A percentile compares a stretch with the other conserved stretches of the same genome.
These are phyloP conservation scores for Globisporangium paddicum DNA, from an alignment of 352 stramenopile species.

Conservation along the genomic window DNA sequence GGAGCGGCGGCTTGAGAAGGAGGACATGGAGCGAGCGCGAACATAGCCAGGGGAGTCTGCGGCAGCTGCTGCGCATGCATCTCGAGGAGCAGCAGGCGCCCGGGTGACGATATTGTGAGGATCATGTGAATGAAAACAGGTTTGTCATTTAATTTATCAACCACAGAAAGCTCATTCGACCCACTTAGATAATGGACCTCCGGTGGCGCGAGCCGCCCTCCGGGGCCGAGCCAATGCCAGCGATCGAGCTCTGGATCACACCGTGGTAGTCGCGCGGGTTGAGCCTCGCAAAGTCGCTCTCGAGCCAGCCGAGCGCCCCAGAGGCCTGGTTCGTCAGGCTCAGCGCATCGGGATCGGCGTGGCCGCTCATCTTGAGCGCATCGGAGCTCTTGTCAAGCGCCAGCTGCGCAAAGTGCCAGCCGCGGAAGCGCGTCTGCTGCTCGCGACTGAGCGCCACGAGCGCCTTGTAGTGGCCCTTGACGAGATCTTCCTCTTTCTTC, in stretches of 20 bases:
- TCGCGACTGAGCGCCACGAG: conserved; percentile 36
- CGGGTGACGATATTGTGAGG: no score
- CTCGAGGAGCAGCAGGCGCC: neutral
- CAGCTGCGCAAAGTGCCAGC: conserved; percentile 31
- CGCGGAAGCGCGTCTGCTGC: conserved; percentile 28
- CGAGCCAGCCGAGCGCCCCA: conserved; percentile 22
- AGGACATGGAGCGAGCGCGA: neutral
- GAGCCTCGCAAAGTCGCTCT: conserved; percentile 23
- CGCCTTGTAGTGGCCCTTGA: conserved; percentile 49
- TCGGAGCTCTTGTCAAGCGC: no score
- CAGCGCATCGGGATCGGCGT: conserved; percentile 11
- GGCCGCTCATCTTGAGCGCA: no score
- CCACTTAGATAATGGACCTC: no score
- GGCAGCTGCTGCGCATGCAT: neutral
- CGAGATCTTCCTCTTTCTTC: conserved; percentile 35
- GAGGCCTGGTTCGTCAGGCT: conserved; percentile 24
- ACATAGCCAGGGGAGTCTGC: neutral
- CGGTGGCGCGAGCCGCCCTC: no score
- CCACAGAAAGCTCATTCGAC: no score
- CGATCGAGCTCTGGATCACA: no score
- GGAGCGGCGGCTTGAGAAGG: neutral
- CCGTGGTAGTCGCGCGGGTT: conserved; percentile 33
- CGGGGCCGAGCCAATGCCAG: no score
- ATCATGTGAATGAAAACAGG: no score
- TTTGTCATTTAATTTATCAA: no score